A percentile compares a stretch with the other conserved stretches of the same genome.
Evolutionary conservation across 257 asterid genomes (phyloP).

Genomic region (Nicotiana attenuata): DNA sequence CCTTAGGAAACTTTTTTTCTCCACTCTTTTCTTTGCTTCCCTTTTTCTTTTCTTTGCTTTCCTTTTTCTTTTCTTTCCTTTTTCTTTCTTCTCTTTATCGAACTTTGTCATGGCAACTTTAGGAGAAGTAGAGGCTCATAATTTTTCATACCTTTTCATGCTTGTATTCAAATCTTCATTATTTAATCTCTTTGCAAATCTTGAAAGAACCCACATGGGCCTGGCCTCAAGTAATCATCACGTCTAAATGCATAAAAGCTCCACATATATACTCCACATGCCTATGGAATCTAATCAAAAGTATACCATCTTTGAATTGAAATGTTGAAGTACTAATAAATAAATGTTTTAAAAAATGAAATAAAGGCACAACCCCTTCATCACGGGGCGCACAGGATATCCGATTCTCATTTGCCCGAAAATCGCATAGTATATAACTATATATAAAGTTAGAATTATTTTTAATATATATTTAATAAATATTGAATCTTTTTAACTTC

Average conservation of each 20-base stretch:
- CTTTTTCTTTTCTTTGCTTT: neutral
- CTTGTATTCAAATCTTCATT: neutral
- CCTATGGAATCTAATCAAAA: conserved; percentile 30
- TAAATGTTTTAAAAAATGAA: neutral
- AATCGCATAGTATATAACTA: too few relatives aligned
- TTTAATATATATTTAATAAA: too few relatives aligned
- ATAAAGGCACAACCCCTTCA: neutral
- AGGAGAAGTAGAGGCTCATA: neutral
- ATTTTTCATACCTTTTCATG: neutral
- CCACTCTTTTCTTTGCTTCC: neutral
- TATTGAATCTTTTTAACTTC: too few relatives aligned
- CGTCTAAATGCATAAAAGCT: conserved; percentile 10
- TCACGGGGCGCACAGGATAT: too few relatives aligned
- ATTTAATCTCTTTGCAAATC: conserved; percentile 10
- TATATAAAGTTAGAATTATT: too few relatives aligned
- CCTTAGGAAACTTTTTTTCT: neutral
- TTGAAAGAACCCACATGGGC: conserved; percentile 24
- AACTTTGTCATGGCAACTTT: neutral
- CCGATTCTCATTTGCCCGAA: too few relatives aligned
- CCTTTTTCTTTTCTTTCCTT: neutral
- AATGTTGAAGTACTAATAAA: neutral
- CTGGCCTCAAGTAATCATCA: conserved; percentile 25
- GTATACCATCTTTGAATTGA: neutral
- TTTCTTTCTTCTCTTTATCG: neutral
- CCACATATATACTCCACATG: conserved; percentile 24